Evolutionary conservation across 2,329 filamentous ascomycete species (phyloP).

Genomic region (Fusarium pseudonygamai): DNA sequence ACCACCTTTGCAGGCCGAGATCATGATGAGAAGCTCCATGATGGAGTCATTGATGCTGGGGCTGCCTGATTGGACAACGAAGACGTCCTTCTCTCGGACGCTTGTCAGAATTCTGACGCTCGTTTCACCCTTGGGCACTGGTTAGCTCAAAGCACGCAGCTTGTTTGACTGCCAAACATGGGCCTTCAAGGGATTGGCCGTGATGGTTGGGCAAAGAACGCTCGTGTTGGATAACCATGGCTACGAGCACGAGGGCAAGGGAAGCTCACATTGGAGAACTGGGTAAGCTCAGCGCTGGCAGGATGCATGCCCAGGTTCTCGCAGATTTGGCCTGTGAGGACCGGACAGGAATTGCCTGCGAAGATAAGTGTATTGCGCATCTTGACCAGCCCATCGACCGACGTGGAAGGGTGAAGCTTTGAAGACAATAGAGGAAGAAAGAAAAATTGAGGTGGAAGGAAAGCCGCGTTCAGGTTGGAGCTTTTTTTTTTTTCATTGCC

Average conservation of each 20-base stretch:
- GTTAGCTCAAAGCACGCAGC: constrained; percentile 34
- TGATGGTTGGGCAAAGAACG: constrained; percentile 16
- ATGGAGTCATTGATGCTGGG: constrained; percentile 97
- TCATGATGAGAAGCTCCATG: constrained; percentile 99
- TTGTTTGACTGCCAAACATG: constrained; percentile 2
- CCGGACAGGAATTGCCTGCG: constrained; percentile 73
- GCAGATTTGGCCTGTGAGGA: constrained; percentile 72
- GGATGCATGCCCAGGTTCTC: constrained; percentile 73
- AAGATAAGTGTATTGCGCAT: constrained; percentile 76
- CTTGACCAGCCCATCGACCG: constrained; percentile 45
- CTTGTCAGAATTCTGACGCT: constrained; percentile 75
- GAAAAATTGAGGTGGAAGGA: constrained; percentile 30
- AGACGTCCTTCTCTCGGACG: constrained; percentile 98
- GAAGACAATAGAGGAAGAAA: constrained; percentile 35
- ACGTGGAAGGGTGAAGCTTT: constrained; percentile 34
- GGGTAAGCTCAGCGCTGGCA: constrained; percentile 71
- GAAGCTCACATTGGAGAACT: constrained; percentile 74
- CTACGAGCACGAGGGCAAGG: constrained; percentile 30
- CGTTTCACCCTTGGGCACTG: constrained; percentile 67
- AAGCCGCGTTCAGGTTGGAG: constrained; percentile 32
- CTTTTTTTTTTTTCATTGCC: constrained; percentile 41
- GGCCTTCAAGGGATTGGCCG: background rate
- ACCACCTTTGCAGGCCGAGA: constrained; percentile 96
- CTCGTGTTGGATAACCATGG: constrained; percentile 13
- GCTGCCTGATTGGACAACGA: constrained; percentile 97